These are phyloP conservation scores for Trichoderma afroharzianum DNA, from an alignment of 2,329 filamentous ascomycete genomes.

Conservation along the genomic window DNA sequence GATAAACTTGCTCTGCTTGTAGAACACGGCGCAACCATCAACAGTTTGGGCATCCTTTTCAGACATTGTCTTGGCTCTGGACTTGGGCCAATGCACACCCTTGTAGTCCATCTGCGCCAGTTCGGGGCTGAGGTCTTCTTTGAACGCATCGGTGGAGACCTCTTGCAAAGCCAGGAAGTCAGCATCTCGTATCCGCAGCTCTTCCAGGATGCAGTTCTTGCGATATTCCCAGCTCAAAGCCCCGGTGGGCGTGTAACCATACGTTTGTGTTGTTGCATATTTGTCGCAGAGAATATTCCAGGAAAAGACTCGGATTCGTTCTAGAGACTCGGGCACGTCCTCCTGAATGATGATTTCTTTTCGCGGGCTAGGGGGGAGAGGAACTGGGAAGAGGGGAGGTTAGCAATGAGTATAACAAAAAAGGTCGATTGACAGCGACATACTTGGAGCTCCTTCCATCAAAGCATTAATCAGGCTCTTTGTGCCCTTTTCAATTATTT, in stretches of 20 bases:
- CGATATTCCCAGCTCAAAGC: slow-evolving; percentile 86
- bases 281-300: slow-evolving; percentile 97
- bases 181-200: slow-evolving; percentile 73
- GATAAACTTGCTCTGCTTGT: slow-evolving; percentile 91
- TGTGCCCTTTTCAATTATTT: slow-evolving; percentile 83
- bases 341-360: slow-evolving; percentile 75
- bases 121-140: slow-evolving; percentile 84
- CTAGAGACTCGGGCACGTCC: slow-evolving; percentile 54
- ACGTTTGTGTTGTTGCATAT: slow-evolving; percentile 78
- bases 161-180: slow-evolving; percentile 94
- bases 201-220: slow-evolving; percentile 75
- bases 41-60: slow-evolving; percentile 86
- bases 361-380: slow-evolving; percentile 71
- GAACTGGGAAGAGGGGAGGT: slow-evolving; percentile 51
- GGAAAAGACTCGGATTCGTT: slow-evolving; percentile 80
- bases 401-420: not conserved
- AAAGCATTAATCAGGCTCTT: slow-evolving; percentile 78
- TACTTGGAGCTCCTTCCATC: slow-evolving; percentile 81
- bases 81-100: slow-evolving; percentile 88
- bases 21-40: slow-evolving; percentile 95
- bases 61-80: slow-evolving; percentile 84
- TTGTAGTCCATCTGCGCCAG: slow-evolving; percentile 87
- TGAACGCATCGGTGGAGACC: slow-evolving; percentile 86
- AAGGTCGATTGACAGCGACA: slow-evolving; percentile 32
- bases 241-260: slow-evolving; percentile 82